These are phyloP conservation scores for Neospermospora avenae DNA, from an alignment of 2,329 filamentous ascomycete species.

Conservation along the genomic window DNA sequence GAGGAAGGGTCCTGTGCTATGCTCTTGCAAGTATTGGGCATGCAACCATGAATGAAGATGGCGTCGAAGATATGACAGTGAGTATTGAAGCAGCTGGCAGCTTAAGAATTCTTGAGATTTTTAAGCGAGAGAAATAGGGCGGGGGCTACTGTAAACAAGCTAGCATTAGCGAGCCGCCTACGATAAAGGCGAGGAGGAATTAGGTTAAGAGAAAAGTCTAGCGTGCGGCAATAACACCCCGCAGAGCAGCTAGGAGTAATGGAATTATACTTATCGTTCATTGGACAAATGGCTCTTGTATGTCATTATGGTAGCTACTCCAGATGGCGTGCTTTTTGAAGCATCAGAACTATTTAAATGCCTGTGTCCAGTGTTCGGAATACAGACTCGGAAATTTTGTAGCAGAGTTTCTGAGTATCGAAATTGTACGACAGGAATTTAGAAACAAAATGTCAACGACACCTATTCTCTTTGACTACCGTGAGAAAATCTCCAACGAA, in stretches of 20 bases:
- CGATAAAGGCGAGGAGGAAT: not conserved
- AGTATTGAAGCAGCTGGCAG: conserved; percentile 13
- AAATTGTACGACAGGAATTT: not conserved
- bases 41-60: conserved; percentile 1
- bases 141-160: no score
- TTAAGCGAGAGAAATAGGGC: conserved; percentile 9
- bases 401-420: no score
- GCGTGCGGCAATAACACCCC: no score
- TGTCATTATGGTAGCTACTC: no score
- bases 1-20: conserved; percentile 15
- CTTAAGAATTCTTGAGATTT: conserved; percentile 16
- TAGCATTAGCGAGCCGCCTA: not conserved
- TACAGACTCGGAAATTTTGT: no score
- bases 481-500: not conserved
- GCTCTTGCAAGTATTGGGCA: conserved; percentile 10
- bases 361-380: no score
- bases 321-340: no score
- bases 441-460: not conserved
- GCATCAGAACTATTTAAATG: no score
- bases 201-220: no score
- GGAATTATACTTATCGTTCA: no score
- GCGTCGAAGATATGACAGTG: not conserved
- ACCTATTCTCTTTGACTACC: conserved; percentile 1
- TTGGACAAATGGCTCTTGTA: no score
- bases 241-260: no score